Conservation (phyloP, 2,329 filamentous ascomycete species). For the Capronia coronata region DNA sequence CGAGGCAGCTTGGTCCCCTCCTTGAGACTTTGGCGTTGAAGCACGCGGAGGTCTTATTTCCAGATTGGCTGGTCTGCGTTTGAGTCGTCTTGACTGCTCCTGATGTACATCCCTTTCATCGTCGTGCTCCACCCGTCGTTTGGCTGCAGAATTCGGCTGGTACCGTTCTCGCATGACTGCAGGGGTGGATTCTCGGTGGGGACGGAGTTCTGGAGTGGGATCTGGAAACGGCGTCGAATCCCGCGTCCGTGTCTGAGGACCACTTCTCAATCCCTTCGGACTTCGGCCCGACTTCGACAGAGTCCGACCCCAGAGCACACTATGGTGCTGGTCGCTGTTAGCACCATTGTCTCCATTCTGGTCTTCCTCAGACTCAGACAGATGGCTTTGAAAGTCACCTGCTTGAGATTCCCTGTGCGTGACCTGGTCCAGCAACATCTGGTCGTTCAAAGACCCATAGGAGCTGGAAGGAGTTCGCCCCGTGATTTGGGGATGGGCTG, state of each 20-base stretch:
- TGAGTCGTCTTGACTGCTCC: conserved; percentile 11
- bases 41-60: conserved; percentile 6
- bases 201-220: not conserved
- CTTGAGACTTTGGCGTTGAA: not conserved
- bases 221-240: not conserved
- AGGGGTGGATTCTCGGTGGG: conserved; percentile 9
- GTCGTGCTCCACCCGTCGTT: conserved; percentile 14
- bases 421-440: conserved; percentile 18
- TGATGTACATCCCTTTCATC: conserved; percentile 1
- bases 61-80: conserved; percentile 12
- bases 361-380: not conserved
- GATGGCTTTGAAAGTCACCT: not conserved
- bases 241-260: not conserved
- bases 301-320: not conserved
- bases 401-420: conserved; percentile 4
- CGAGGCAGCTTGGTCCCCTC: conserved; percentile 4
- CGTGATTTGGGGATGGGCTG: not conserved
- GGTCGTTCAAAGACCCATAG: conserved; percentile 15
- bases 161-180: conserved; percentile 12
- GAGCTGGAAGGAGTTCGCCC: conserved; percentile 9
- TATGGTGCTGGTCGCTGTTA: not conserved
- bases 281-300: not conserved
- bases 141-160: conserved; percentile 23
- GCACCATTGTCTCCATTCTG: not conserved
- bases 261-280: conserved; percentile 11